A percentile compares a stretch with the other conserved stretches of the same genome.
These are phyloP conservation scores for Scenedesmus sp. DNA, from an alignment of 163 green algal genomes.

Conservation along the genomic window DNA sequence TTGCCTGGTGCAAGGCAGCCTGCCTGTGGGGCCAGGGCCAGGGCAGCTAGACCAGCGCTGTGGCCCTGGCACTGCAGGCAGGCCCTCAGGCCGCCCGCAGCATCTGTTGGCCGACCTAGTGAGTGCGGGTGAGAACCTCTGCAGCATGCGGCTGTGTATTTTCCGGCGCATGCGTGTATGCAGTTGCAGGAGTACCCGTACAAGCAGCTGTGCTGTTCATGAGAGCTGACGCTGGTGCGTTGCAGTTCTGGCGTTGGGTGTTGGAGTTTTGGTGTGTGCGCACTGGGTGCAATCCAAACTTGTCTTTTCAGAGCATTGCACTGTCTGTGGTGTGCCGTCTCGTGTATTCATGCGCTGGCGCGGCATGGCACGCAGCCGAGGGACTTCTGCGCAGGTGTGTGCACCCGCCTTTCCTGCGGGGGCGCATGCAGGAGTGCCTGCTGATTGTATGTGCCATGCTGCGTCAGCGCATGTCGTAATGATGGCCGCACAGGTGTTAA, in stretches of 20 bases:
- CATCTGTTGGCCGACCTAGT: background rate
- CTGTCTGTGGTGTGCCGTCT: conserved; percentile 27
- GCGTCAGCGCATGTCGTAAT: conserved; percentile 42
- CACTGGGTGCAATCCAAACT: background rate
- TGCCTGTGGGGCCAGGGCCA: background rate
- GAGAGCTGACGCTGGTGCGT: background rate
- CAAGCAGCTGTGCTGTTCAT: background rate
- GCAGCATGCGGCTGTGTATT: too few relatives aligned
- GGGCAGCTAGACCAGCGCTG: conserved; percentile 6
- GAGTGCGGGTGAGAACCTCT: too few relatives aligned
- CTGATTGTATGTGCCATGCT: conserved; percentile 27
- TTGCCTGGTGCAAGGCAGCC: background rate
- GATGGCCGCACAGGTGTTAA: background rate
- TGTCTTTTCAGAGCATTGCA: too few relatives aligned
- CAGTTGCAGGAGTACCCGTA: background rate
- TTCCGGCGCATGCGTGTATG: too few relatives aligned
- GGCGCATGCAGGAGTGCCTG: background rate
- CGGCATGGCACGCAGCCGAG: background rate
- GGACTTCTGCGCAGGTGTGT: background rate
- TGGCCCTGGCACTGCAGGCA: conserved; percentile 3
- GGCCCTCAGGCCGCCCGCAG: background rate
- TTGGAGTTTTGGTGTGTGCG: background rate
- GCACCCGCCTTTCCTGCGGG: background rate
- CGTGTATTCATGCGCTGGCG: conserved; percentile 36
- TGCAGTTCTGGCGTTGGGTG: too few relatives aligned